phyloP scores from a whole-genome alignment of 306 rosid species.

The Psophocarpus tetragonolobus region DNA sequence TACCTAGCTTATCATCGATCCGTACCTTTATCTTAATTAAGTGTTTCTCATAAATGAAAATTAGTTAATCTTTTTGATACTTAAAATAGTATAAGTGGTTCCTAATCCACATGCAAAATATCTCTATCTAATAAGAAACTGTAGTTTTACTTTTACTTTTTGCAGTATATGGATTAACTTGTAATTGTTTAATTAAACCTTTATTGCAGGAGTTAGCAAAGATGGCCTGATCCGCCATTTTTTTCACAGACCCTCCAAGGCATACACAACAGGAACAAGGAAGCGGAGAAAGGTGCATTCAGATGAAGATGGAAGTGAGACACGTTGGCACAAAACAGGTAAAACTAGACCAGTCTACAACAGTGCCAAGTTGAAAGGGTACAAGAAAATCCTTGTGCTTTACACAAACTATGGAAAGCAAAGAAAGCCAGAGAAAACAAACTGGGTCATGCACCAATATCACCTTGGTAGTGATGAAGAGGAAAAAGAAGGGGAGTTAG shows the following conservation, averaged over 20 bases:
- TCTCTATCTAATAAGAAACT: too few species aligned
- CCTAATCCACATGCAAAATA: too few species aligned
- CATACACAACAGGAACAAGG: constrained; percentile 63
- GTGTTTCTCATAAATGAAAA: too few species aligned
- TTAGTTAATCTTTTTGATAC: too few species aligned
- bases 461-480: constrained; percentile 68
- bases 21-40: background rate
- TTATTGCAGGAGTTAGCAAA: constrained; percentile 51
- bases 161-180: background rate
- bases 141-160: background rate
- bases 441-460: constrained; percentile 82
- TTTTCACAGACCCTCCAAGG: constrained; percentile 64
- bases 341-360: constrained; percentile 51
- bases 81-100: too few species aligned
- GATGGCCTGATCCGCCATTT: constrained; percentile 61
- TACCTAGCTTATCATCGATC: background rate
- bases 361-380: constrained; percentile 52
- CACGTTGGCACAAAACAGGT: constrained; percentile 70
- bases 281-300: constrained; percentile 62
- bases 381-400: constrained; percentile 72
- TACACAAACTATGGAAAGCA: constrained; percentile 78
- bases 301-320: constrained; percentile 52
- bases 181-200: background rate
- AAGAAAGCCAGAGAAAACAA: constrained; percentile 76
- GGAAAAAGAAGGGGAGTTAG: constrained; percentile 76